Conservation (phyloP, 1,284 basidiomycete genomes). For the Ganoderma meredithae region DNA sequence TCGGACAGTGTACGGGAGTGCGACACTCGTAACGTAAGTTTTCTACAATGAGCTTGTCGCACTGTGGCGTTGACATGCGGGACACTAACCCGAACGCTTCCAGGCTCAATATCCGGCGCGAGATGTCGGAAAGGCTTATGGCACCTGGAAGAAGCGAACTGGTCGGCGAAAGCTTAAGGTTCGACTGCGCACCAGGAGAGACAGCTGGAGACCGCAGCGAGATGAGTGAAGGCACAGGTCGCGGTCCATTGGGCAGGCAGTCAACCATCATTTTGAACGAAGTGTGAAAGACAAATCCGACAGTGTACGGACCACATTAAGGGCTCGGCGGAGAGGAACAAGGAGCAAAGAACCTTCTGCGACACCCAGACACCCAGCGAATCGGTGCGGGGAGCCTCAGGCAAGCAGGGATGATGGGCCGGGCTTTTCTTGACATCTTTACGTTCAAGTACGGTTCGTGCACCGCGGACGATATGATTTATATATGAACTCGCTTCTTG, state of each 20-base stretch:
- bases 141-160: neutral
- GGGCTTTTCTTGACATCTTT: too few relatives aligned
- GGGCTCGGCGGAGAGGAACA: too few relatives aligned
- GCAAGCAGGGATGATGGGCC: too few relatives aligned
- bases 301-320: too few relatives aligned
- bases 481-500: too few relatives aligned
- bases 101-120: conserved; percentile 2
- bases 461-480: too few relatives aligned
- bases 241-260: neutral
- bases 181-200: neutral
- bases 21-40: conserved; percentile 1
- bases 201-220: neutral
- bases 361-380: too few relatives aligned
- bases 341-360: too few relatives aligned
- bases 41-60: neutral
- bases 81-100: neutral
- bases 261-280: neutral
- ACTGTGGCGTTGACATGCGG: neutral
- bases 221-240: neutral
- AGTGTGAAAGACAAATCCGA: neutral
- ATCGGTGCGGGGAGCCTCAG: too few relatives aligned
- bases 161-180: neutral
- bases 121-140: neutral
- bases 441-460: too few relatives aligned
- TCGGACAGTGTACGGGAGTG: neutral